Evolutionary conservation across 2,329 filamentous ascomycete genomes (phyloP), one percentile per base, ranked within the genome.

Genomic region (Dactylellina cionopaga): DNA sequence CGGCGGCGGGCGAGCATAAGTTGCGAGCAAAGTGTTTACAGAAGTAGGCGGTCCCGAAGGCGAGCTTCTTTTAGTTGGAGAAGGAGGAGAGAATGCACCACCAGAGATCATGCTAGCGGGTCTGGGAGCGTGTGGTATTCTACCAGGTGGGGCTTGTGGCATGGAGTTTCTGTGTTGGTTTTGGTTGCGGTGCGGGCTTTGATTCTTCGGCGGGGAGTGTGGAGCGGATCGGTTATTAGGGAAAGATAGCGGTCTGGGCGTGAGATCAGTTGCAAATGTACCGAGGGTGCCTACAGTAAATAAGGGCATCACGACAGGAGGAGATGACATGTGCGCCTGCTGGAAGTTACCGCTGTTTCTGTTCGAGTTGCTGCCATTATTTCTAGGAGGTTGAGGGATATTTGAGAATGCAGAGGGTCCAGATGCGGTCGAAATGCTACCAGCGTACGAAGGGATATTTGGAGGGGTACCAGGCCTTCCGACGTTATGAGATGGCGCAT

Each of bases 151-250:
- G 9, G 29, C 13, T 11, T 41, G 19, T 24, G 44, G 22, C 5
- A 55, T 41, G n/a, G 66, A 71, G 15, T 64, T 64, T 19, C 66
- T 39, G 15, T 64, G 58, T n/a, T 71, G 66, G 51, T 71, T 58
- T 3, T 43, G 33, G 47, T 29, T 52, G 47, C 17, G 13, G 47
- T 24, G 25, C 9, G 22, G 39, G 39, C n/a, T 46, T n/a, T 25
- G 24, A 6, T 35, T 31, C 11, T 58, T 47, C 13, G 43, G 65
- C 17, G 63, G 66, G 7, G 66, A 71, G 9, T 37, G 43, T 24
- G 66, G 66, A n/a, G 58, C 52, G 13, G 58, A 59, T 3, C 66
- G 58, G 22, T 59, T 71, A 3, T 46, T 64, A n/a, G 66, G 66
- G 66, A 71, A 71, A 9, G 66, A 71, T 15, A 71, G 33, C 19